Evolutionary conservation across 1,284 basidiomycete genomes (phyloP).

Genomic region (Malassezia arunalokei): DNA sequence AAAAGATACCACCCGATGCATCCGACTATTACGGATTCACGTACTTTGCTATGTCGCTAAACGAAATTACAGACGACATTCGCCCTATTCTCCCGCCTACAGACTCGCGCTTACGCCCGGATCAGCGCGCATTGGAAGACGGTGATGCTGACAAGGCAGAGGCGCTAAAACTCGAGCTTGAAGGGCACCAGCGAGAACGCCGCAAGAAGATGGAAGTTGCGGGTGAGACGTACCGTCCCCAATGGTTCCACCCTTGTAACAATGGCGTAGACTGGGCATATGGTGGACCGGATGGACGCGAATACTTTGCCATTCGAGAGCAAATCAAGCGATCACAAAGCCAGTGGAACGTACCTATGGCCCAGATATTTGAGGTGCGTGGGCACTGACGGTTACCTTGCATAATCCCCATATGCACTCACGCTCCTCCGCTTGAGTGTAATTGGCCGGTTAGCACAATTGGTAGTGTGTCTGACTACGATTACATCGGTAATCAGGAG

Average conservation of each 20-base stretch:
- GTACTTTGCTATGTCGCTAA: conserved; percentile 44
- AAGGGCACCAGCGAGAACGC: conserved; percentile 51
- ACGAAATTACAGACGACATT: conserved; percentile 51
- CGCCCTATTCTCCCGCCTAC: conserved; percentile 62
- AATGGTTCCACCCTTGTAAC: conserved; percentile 33
- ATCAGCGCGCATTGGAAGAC: conserved; percentile 72
- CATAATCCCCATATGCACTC: too few species aligned
- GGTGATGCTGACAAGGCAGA: conserved; percentile 68
- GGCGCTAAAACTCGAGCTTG: conserved; percentile 60
- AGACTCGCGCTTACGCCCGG: conserved; percentile 71
- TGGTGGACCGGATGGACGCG: conserved; percentile 23
- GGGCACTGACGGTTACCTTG: too few species aligned
- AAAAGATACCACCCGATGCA: conserved; percentile 32
- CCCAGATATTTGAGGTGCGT: background rate
- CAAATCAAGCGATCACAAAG: background rate
- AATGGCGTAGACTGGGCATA: conserved; percentile 29
- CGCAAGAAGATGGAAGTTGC: conserved; percentile 47
- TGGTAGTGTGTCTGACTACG: conserved; percentile 24
- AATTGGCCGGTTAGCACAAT: conserved; percentile 19
- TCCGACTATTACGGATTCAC: conserved; percentile 44
- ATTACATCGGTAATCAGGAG: conserved; percentile 15
- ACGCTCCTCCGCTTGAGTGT: too few species aligned
- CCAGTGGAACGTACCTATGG: background rate
- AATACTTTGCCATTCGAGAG: conserved; percentile 21
- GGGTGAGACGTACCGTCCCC: conserved; percentile 18